Evolutionary conservation across 164 flowering plant genomes (phyloP), one percentile per base, ranked within the genome.

Genomic region (Malania oleifera): DNA sequence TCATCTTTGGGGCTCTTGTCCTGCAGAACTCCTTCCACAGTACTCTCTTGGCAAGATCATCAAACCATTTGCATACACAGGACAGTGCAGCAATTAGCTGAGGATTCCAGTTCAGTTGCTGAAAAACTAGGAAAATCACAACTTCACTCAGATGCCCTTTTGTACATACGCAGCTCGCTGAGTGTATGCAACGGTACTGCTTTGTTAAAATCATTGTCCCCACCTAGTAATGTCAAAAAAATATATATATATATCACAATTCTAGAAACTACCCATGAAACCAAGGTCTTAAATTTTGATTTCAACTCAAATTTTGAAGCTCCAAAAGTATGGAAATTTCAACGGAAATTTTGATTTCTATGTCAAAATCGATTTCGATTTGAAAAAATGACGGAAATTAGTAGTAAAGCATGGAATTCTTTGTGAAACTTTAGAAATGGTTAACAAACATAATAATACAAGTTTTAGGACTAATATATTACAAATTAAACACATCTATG

Each of bases 31-130:
- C 97, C 72, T 86, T 90, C 99, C 99, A 90, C 8, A 93, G 76
- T 3, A 88, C 83, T 54, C 97, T 70, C 73, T 88, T 93, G 7
- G 95, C 95, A 52, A 93, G 75, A 62, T 93, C 99, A 67, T 93
- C 99, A 70, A 93, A 93, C 99, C 99, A 93, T 73, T 93, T 93
- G 84, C 97, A 93, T 1, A 73, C 83, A 57, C 93, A 86, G 35
- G 99, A 88, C 38, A 93, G 70, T 22, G 82, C 63, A 18, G 97
- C 96, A 61, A 90, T 88, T 62, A 78, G 51, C 69, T 89, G 84
- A 8, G 99, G 99, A 57, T 93, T 93, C 99, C 99, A 93, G 59
- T 93, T 90, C 54, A 85, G 45, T 1, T 77, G 81, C 55, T 82
- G 85, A 52, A 88, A 84, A 19, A 91, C 83, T 25, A 90, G 78